Evolutionary conservation across 2,329 filamentous ascomycete species (phyloP).

Genomic region (Sphaerulina vaccinii): DNA sequence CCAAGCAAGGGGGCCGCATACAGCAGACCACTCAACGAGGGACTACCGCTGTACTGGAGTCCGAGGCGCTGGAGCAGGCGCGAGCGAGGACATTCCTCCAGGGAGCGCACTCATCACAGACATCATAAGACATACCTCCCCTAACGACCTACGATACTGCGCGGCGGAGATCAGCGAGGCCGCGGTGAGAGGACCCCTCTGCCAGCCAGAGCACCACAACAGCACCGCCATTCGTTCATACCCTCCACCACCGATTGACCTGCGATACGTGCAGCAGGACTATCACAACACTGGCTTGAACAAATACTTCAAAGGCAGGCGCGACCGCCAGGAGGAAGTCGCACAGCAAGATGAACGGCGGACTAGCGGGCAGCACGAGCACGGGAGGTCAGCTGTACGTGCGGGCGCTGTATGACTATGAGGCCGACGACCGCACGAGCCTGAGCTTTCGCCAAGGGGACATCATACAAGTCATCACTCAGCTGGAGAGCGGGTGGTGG

Average conservation of each 20-base stretch:
- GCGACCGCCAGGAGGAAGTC: slow-evolving; percentile 11
- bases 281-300: slow-evolving; percentile 4
- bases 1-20: not conserved
- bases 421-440: slow-evolving; percentile 94
- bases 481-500: slow-evolving; percentile 98
- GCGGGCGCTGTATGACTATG: slow-evolving; percentile 94
- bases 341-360: slow-evolving; percentile 46
- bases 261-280: not conserved
- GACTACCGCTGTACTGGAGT: too few species aligned
- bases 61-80: too few species aligned
- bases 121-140: not conserved
- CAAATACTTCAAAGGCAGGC: slow-evolving; percentile 8
- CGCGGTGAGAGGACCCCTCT: not conserved
- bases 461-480: slow-evolving; percentile 96
- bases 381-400: slow-evolving; percentile 72
- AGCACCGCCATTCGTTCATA: not conserved
- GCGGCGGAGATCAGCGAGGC: not conserved
- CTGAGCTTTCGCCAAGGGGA: slow-evolving; percentile 96
- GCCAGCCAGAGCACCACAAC: not conserved
- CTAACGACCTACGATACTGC: not conserved
- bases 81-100: not conserved
- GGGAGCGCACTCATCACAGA: not conserved
- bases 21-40: not conserved
- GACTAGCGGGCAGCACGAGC: slow-evolving; percentile 49
- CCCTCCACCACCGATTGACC: not conserved